Conservation (phyloP, 257 asterid genomes). For the Solanum tarijense region DNA sequence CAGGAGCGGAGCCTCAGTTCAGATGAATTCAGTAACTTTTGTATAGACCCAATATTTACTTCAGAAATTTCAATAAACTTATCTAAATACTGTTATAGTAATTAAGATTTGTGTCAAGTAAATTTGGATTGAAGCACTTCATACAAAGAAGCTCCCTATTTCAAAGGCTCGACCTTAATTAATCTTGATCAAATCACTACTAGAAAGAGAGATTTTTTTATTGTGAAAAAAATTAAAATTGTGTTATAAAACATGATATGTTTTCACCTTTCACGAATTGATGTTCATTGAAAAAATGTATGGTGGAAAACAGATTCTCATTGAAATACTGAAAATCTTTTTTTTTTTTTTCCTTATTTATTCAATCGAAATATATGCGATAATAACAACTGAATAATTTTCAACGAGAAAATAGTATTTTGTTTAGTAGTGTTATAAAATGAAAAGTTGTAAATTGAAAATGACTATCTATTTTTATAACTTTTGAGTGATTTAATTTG, state of each 20-base stretch:
- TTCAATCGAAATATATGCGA: too few species aligned
- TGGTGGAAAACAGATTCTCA: background rate
- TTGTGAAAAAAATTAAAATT: too few species aligned
- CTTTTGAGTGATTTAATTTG: background rate
- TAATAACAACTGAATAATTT: too few species aligned
- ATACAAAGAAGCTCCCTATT: too few species aligned
- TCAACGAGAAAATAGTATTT: background rate
- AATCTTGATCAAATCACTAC: background rate
- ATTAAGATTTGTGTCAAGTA: background rate
- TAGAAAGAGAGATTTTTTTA: too few species aligned
- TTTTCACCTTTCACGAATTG: background rate
- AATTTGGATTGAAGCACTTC: background rate
- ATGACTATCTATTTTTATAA: background rate
- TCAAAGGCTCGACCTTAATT: too few species aligned
- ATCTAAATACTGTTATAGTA: background rate
- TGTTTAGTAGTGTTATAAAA: background rate
- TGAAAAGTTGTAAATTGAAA: background rate
- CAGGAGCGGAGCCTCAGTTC: accelerated
- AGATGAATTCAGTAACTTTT: too few species aligned
- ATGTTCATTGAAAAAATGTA: background rate
- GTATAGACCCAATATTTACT: too few species aligned
- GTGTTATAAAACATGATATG: background rate
- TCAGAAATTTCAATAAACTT: too few species aligned
- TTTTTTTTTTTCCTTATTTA: too few species aligned
- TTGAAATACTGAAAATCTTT: too few species aligned